A percentile compares a stretch with the other conserved stretches of the same genome.
Conservation (phyloP, 2,329 filamentous ascomycete species). For the Hypoxylon sp. region DNA sequence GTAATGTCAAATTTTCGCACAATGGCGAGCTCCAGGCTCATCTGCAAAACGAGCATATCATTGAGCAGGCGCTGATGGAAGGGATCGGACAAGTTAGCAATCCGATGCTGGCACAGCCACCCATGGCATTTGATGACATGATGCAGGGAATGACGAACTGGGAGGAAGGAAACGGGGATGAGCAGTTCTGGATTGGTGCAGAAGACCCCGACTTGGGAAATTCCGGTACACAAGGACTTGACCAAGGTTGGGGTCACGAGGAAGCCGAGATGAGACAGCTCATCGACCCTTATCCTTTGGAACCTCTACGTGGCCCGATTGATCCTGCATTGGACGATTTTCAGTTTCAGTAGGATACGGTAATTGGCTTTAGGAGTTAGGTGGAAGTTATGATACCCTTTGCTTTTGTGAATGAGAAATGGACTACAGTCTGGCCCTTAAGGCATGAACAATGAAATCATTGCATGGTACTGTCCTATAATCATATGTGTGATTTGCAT, state of each 20-base stretch:
- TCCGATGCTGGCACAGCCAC: background rate
- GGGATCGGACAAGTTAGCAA: slow-evolving; percentile 12
- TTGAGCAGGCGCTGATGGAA: slow-evolving; percentile 44
- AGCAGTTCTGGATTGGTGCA: slow-evolving; percentile 51
- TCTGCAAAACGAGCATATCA: slow-evolving; percentile 54
- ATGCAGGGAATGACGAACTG: slow-evolving; percentile 30
- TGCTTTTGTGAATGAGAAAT: slow-evolving; percentile 36
- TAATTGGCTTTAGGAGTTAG: slow-evolving; percentile 12
- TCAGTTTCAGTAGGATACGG: background rate
- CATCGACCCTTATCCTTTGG: slow-evolving; percentile 45
- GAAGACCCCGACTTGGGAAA: slow-evolving; percentile 53
- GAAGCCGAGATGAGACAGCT: slow-evolving; percentile 62
- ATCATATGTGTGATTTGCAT: background rate
- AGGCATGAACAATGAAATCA: background rate
- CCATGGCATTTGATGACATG: slow-evolving; percentile 27
- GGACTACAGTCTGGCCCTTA: background rate
- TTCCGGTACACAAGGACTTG: slow-evolving; percentile 52
- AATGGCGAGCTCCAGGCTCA: slow-evolving; percentile 67
- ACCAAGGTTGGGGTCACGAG: slow-evolving; percentile 62
- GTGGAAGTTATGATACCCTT: slow-evolving; percentile 49
- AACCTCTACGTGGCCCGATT: slow-evolving; percentile 39
- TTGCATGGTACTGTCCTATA: background rate
- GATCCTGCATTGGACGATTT: slow-evolving; percentile 46
- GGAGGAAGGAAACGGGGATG: slow-evolving; percentile 30
- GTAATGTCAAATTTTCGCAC: slow-evolving; percentile 64